Percentiles rank a stretch among this genome's conserved stretches.
These are phyloP conservation scores for Podospora tetraspora DNA, from an alignment of 495 filamentous ascomycete genomes.

Conservation along the genomic window DNA sequence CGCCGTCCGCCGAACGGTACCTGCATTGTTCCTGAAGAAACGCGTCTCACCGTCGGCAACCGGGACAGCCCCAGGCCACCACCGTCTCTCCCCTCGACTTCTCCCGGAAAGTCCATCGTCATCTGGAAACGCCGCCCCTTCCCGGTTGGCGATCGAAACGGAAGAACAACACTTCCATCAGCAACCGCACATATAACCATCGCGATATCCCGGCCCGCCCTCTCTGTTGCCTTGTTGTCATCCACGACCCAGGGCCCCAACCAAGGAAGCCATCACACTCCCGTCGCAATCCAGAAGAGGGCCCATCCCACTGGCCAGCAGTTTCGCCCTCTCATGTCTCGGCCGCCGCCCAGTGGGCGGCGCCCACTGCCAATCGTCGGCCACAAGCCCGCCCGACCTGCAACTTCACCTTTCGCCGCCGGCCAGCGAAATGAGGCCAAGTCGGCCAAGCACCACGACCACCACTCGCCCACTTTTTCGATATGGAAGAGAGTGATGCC, in stretches of 20 bases:
- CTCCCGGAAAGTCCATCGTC: slow-evolving; percentile 3
- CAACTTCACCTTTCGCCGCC: not conserved
- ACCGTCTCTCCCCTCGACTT: not conserved
- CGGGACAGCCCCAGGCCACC: slow-evolving; percentile 1
- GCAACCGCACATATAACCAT: not conserved
- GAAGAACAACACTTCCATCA: not conserved
- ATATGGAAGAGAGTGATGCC: not conserved
- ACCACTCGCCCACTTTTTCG: not conserved
- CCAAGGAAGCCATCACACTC: not conserved
- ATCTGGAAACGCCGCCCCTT: not conserved
- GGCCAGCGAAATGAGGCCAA: not conserved
- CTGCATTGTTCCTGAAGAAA: slow-evolving; percentile 16
- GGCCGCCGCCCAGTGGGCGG: too few relatives aligned
- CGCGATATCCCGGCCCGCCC: not conserved
- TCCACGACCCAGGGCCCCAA: not conserved
- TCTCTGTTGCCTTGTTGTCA: not conserved
- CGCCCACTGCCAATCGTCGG: not conserved
- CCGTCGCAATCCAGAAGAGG: not conserved
- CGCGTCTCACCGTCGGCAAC: not conserved
- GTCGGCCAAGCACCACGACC: not conserved
- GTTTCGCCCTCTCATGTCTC: not conserved
- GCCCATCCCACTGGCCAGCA: not conserved
- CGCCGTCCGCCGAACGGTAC: slow-evolving; percentile 18
- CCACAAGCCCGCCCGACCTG: not conserved
- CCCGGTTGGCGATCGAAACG: not conserved